Evolutionary conservation across 2,329 filamentous ascomycete species (phyloP), one percentile per base, ranked within the genome.

Genomic region (Dactylellina drechsleri): DNA sequence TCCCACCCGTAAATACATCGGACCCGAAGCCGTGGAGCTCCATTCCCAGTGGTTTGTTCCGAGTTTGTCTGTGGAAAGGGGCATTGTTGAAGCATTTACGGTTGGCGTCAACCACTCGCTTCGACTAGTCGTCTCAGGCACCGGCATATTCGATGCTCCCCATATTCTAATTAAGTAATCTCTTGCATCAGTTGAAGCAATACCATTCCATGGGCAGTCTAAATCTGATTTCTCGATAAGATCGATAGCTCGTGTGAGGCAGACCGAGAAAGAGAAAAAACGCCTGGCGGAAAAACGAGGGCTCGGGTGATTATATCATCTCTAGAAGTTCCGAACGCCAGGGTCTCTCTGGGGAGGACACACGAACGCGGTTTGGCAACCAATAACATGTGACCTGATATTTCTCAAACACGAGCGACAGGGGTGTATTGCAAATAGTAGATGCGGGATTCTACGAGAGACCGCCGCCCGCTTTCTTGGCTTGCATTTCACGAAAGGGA

Each of bases 261-360:
- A 70, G 66, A 70, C 66, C 61, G 43, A 36, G 23, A 36, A 53
- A 5, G 36, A 57, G 40, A 43, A 70, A 60, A 36, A 70, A 70
- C 66, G 66, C 66, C 66, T 70, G 58, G 66, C 66, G 16, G 41
- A 31, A 36, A 36, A 36, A 36, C 16, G 40, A 57, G 66, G 57
- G 26, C 31, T 43, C 66, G 66, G 66, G 59, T 70, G 66, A 70
- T 70, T 70, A 70, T 70, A 70, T 70, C 45, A 49, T 61, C 49
- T 60, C 40, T 36, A 5, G 15, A 16, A 20, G 26, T 20, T 57
- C 18, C 53, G 13, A 12, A 43, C 18, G 26, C 50, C 49, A 50
- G 28, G 36, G 26, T 16, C 28, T 15, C 15, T 58, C 53, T 58
- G 62, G 53, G 53, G 52, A 66, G n/a, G 28, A 5, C 10, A 3